Evolutionary conservation across 2,329 filamentous ascomycete species (phyloP), one percentile per base, ranked within the genome.

Genomic region (Thelonectria olida): DNA sequence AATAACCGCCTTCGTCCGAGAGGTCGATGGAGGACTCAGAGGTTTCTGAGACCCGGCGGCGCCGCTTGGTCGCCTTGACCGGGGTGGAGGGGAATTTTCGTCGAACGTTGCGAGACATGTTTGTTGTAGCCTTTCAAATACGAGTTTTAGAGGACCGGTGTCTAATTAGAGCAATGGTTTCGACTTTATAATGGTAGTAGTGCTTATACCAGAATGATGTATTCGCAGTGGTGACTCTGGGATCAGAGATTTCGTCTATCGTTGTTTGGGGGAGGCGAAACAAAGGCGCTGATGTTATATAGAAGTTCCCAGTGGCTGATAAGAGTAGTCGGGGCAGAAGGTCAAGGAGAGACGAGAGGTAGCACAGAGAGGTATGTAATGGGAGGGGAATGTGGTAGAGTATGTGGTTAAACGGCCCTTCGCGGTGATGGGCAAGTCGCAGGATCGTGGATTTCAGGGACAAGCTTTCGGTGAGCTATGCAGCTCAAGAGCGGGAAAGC

Each of bases 1-100:
- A 91, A 75, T 93, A 93, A 57, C 88, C 90, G 54, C 85, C 87
- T 51, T 93, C 91, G 61, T 93, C 91, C 61, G 90, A 90, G 6
- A 88, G 79, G 69, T 86, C 79, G 58, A 85, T 76, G 1, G 85
- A 86, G 9, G 86, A 86, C 4, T 85, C 85, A 6, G 85, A 85
- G 6, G 80, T 79, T 68, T 82, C 80, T 27, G 84, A 87, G 60
- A 75, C 79, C 51, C 83, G 79, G 64, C 85, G 84, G 65, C 79
- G 71, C 23, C 70, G 70, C 63, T 76, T 82, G 63, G 76, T 69
- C 48, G 73, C 75, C 74, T 82, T 84, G 74, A 76, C 74, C 66
- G 81, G 79, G 54, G 78, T 76, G 54, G 75, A 70, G 57, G 79
- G 76, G 63, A 75, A 73, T 67, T 84, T 86, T 72, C 80, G 79